Evolutionary conservation across 2,329 filamentous ascomycete species (phyloP), one percentile per base, ranked within the genome.

Genomic region (Dryadomyces sulphureus): DNA sequence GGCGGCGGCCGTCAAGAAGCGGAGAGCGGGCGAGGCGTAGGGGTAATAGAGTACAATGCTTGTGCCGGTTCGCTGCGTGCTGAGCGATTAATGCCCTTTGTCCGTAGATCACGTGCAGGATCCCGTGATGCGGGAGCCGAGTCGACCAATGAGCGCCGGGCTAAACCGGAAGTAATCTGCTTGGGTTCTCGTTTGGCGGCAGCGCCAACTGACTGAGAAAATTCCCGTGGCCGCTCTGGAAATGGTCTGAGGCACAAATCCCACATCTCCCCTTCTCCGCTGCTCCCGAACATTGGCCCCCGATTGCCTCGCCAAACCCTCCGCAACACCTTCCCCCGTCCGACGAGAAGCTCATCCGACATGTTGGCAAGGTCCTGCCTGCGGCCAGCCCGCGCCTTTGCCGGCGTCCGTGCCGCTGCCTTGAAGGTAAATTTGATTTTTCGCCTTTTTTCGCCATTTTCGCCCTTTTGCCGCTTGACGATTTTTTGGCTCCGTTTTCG

Each of bases 331-430:
- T 54, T 58, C 57, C 57, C 57, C 48, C 54, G 59, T 58, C 61
- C 58, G 58, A 62, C 62, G 57, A 65, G 61, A 60, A 62, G 60
- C 57, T 63, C 61, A 66, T 66, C 67, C 75, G 83, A 67, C 65
- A 95, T 96, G 90, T 81, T 95, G 77, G 84, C 86, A 72, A 84
- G 88, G 77, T 87, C 88, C 70, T 79, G 79, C 71, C 72, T 93
- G 76, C 87, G 87, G 75, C 80, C 84, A 66, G 77, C 84, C 78
- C 88, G 88, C 79, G 76, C 82, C 62, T 75, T 88, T 73, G 83
- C 81, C 73, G 74, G 80, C 67, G 77, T 81, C 61, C 74, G 79
- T 64, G 72, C 78, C 65, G 77, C 77, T 64, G 69, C 81, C 60
- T 72, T 80, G 62, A 85, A 81, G 81, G 87, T 86, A 30, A 16